Evolutionary conservation across 352 stramenopile species (phyloP), one percentile per base, ranked within the genome.

Genomic region (Halophytophthora batemanensis): DNA sequence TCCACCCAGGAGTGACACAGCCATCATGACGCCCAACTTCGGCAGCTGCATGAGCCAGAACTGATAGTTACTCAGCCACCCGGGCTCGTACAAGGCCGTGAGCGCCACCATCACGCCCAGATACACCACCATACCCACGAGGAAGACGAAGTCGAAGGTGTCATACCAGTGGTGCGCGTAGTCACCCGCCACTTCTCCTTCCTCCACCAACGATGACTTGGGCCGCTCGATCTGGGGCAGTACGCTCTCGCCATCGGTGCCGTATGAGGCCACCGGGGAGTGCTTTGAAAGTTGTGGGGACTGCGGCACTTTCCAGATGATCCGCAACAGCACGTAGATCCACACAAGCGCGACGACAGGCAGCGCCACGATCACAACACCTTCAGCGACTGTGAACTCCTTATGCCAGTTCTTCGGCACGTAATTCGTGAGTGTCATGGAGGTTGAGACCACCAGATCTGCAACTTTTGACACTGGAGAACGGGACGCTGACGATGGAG

Each of bases 141-240:
- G 59, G 54, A 94, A 94, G 7, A 83, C 64, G 28, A 93, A 89
- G 64, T 93, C 82, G 43, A 93, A 93, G 41, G 82, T 91, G 47
- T 76, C 73, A 28, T 76, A 88, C 82, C 82, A 93, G 60, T 74
- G 78, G 34, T 73, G 87, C 62, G 90, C 82, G 67, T 90, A 93
- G 37, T 80, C 74, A 1, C 82, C 82, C 3, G 79, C 82, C 23
- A 91, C 71, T 35, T 91, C n/a, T n/a, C n/a, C n/a, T n/a, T n/a
- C n/a, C n/a, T n/a, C n/a, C n/a, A n/a, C n/a, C n/a, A n/a, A n/a
- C n/a, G n/a, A n/a, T n/a, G 73, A 66, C 64, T 77, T 84, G 31
- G 56, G 53, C 19, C 52, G 53, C 3, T 60, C 44, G 50, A 86
- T 56, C 18, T 49, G 50, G 47, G 67, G 69, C 21, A 74, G 34